A percentile compares a stretch with the other conserved stretches of the same genome.
Evolutionary conservation across 345 rosid genomes (phyloP).

Genomic region (Lenwebbia sp.): DNA sequence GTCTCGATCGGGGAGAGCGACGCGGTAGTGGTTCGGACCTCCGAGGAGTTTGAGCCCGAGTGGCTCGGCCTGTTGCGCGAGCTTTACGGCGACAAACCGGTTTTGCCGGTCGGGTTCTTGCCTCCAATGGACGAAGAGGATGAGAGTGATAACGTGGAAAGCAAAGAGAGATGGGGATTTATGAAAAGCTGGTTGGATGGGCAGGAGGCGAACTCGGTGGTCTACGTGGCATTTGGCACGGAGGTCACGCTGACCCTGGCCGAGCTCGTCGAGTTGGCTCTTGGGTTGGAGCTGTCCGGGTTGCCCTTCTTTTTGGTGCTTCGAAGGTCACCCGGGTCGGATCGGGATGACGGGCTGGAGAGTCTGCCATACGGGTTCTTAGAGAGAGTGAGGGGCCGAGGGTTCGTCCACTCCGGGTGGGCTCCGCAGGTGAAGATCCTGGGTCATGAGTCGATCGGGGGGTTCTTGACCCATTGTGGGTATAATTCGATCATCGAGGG

Average conservation of each 20-base stretch:
- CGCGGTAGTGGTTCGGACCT: constrained; percentile 22
- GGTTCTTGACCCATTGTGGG: constrained; percentile 21
- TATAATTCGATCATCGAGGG: constrained; percentile 21
- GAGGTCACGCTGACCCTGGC: constrained; percentile 18
- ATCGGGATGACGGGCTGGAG: constrained; percentile 5
- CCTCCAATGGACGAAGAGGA: constrained; percentile 13
- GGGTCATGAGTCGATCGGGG: constrained; percentile 23
- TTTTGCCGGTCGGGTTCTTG: constrained; percentile 34
- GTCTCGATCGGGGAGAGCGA: constrained; percentile 18
- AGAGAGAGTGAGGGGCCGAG: constrained; percentile 16
- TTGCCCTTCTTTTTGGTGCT: constrained; percentile 36
- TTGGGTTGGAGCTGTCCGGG: constrained; percentile 23
- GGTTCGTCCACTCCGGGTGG: constrained; percentile 22
- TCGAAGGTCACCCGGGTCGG: constrained; percentile 3
- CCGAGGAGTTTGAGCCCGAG: constrained; percentile 35
- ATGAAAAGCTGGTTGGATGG: constrained; percentile 23
- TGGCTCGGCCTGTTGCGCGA: constrained; percentile 22
- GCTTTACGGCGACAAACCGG: constrained; percentile 20
- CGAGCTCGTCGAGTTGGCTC: constrained; percentile 19
- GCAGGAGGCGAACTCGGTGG: constrained; percentile 3
- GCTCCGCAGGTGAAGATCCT: constrained; percentile 26
- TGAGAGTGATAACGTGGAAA: constrained; percentile 1
- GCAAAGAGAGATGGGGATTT: background rate
- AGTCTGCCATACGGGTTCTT: constrained; percentile 22
- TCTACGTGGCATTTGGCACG: constrained; percentile 27